Conservation (phyloP, 1,284 basidiomycete species). For the Hemileia vastatrix region DNA sequence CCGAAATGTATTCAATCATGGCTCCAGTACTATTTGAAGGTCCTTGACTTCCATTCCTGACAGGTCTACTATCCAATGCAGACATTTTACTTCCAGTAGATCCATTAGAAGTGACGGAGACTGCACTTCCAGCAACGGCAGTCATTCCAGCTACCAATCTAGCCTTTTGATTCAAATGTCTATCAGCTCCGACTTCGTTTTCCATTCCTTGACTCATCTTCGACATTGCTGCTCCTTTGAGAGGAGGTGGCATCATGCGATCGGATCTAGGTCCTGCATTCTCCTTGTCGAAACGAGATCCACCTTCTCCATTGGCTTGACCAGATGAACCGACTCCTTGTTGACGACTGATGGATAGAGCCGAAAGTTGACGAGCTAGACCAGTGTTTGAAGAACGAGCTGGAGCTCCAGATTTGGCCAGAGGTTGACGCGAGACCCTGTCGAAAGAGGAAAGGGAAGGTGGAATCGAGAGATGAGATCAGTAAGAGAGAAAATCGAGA, state of each 20-base stretch:
- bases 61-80: background rate
- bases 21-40: slow-evolving; percentile 23
- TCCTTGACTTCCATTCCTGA: background rate
- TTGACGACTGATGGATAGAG: background rate
- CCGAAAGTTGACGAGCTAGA: background rate
- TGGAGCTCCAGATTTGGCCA: background rate
- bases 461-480: background rate
- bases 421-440: background rate
- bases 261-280: background rate
- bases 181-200: background rate
- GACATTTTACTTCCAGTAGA: background rate
- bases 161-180: slow-evolving; percentile 30
- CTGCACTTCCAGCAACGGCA: slow-evolving; percentile 7
- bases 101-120: background rate
- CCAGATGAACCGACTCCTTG: background rate
- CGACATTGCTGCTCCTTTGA: background rate
- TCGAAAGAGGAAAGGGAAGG: background rate
- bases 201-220: background rate
- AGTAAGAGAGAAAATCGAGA: background rate
- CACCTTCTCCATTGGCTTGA: background rate
- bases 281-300: background rate
- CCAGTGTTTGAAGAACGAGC: background rate
- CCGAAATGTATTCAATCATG: slow-evolving; percentile 34
- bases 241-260: background rate
- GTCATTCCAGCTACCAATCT: slow-evolving; percentile 28